Conservation (phyloP, 2,329 filamentous ascomycete genomes). For the Talaromyces piceae region DNA sequence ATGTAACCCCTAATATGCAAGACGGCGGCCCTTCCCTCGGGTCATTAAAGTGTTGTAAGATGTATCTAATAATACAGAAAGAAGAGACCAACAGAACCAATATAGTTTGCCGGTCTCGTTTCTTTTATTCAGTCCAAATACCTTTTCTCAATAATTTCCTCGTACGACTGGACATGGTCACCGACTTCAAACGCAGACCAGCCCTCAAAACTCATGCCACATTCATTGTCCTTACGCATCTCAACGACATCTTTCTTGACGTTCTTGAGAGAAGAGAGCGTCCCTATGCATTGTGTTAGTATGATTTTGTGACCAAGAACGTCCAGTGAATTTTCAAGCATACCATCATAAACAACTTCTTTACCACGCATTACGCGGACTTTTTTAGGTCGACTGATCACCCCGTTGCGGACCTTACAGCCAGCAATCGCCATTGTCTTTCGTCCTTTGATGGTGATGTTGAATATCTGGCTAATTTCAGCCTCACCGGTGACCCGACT, state of each 20-base stretch:
- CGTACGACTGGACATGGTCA: conserved; percentile 82
- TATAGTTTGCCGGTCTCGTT: background rate
- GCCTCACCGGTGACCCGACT: conserved; percentile 78
- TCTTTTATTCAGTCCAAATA: conserved; percentile 20
- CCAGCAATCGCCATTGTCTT: conserved; percentile 72
- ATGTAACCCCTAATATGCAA: no score
- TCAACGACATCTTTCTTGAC: conserved; percentile 85
- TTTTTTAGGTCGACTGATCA: conserved; percentile 55
- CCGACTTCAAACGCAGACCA: conserved; percentile 74
- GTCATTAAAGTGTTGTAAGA: no score
- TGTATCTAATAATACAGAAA: background rate
- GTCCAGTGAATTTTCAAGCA: background rate
- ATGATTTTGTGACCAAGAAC: conserved; percentile 5
- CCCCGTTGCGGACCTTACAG: conserved; percentile 76
- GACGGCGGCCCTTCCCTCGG: no score
- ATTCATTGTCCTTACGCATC: conserved; percentile 89
- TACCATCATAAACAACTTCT: conserved; percentile 73
- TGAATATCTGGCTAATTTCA: conserved; percentile 74
- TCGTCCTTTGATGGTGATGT: conserved; percentile 69
- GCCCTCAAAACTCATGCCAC: conserved; percentile 74
- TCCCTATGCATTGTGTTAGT: conserved; percentile 46
- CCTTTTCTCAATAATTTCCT: conserved; percentile 68
- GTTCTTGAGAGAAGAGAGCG: conserved; percentile 75
- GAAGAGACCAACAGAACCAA: background rate
- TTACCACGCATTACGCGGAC: conserved; percentile 66